These are phyloP conservation scores for Fusarium sp. DNA, from an alignment of 2,329 filamentous ascomycete species.

Conservation along the genomic window DNA sequence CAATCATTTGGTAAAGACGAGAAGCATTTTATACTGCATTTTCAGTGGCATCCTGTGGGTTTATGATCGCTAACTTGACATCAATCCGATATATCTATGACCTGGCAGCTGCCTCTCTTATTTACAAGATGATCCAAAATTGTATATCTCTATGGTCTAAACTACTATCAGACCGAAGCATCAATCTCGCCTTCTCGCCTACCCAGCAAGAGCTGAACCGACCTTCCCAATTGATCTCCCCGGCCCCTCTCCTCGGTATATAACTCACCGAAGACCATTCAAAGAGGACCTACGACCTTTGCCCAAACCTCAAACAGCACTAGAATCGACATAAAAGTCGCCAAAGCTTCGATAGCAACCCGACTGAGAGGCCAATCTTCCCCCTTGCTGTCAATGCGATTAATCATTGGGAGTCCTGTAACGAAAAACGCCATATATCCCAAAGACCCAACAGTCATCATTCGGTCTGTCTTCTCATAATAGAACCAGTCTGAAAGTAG, in stretches of 20 bases:
- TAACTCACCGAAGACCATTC: neutral
- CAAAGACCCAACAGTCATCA: slow-evolving; percentile 12
- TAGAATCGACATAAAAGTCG: neutral
- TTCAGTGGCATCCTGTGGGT: no score
- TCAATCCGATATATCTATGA: neutral
- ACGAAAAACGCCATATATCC: slow-evolving; percentile 5
- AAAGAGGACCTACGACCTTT: slow-evolving; percentile 6
- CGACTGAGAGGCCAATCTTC: slow-evolving; percentile 6
- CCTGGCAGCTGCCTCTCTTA: no score
- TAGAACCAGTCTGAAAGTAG: slow-evolving; percentile 1
- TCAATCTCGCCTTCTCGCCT: no score
- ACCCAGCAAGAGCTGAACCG: neutral
- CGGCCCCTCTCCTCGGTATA: neutral
- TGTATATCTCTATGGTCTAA: no score
- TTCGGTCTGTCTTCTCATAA: slow-evolving; percentile 4
- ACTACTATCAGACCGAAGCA: neutral
- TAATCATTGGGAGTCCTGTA: neutral
- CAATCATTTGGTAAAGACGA: no score
- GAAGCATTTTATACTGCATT: no score
- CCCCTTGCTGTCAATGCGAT: neutral
- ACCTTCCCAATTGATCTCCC: neutral
- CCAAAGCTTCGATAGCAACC: neutral
- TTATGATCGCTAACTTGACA: no score
- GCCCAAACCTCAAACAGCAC: slow-evolving; percentile 10
- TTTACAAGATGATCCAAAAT: no score